phyloP scores from a whole-genome alignment of 257 asterid genomes.

The Nemophila menziesii region DNA sequence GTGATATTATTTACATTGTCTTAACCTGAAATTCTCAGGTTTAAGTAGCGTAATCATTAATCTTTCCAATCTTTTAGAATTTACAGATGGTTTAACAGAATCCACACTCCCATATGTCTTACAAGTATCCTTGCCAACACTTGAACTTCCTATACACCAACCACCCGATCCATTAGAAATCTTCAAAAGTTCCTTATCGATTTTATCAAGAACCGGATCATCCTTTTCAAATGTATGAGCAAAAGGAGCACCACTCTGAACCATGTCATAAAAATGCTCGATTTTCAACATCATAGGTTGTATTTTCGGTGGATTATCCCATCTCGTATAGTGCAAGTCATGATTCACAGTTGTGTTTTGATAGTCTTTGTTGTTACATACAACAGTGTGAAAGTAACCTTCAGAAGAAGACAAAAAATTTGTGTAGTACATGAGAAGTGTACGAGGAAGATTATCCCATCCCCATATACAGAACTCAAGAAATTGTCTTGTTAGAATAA shows the following conservation, averaged over 20 bases:
- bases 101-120: constrained; percentile 36
- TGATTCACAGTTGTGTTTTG: constrained; percentile 95
- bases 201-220: constrained; percentile 40
- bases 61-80: constrained; percentile 64
- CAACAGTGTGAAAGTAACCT: constrained; percentile 83
- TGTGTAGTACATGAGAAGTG: constrained; percentile 85
- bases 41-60: constrained; percentile 61
- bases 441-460: constrained; percentile 97
- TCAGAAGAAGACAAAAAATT: constrained; percentile 78
- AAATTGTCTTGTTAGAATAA: constrained; percentile 72
- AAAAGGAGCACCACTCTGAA: constrained; percentile 72
- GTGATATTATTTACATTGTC: constrained; percentile 61
- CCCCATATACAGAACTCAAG: constrained; percentile 96
- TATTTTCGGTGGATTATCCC: constrained; percentile 70
- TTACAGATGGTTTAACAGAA: constrained; percentile 46
- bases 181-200: constrained; percentile 46
- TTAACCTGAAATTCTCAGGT: constrained; percentile 60
- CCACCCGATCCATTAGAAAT: constrained; percentile 46
- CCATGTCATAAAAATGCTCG: constrained; percentile 55
- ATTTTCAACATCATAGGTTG: constrained; percentile 40
- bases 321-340: constrained; percentile 59
- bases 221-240: constrained; percentile 49
- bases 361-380: constrained; percentile 76
- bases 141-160: constrained; percentile 56
- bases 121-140: constrained; percentile 45